Evolutionary conservation across 208 protist species (phyloP).

Genomic region (Trypanosoma boissoni): DNA sequence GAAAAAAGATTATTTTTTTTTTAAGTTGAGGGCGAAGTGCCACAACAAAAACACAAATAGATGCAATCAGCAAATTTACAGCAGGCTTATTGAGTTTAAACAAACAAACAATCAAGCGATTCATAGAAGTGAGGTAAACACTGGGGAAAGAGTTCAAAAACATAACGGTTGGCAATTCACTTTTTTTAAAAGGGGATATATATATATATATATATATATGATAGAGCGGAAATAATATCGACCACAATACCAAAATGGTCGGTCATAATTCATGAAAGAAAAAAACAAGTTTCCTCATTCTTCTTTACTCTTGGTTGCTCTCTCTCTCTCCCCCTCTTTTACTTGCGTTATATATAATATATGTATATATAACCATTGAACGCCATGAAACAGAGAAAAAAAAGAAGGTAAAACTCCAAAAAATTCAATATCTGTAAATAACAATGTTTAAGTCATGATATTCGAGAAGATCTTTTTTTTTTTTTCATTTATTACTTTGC

Average conservation of each 20-base stretch:
- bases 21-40: background rate
- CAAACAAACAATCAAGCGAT: no score
- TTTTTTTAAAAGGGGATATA: slow-evolving; percentile 7
- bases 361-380: background rate
- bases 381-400: background rate
- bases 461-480: no score
- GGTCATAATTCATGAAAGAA: background rate
- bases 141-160: slow-evolving; percentile 16
- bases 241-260: slow-evolving; percentile 13
- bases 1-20: slow-evolving; percentile 6
- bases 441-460: slow-evolving; percentile 7
- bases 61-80: background rate
- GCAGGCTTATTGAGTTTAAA: no score
- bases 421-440: background rate
- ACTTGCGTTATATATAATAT: no score
- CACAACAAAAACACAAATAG: background rate
- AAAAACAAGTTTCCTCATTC: no score
- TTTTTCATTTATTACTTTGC: no score
- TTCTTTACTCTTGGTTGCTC: no score
- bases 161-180: slow-evolving; percentile 1
- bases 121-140: no score
- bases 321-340: no score
- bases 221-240: background rate
- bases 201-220: slow-evolving; percentile 13
- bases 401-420: background rate